phyloP scores from a whole-genome alignment of 2,329 filamentous ascomycete species.

The Fusarium proliferatum region DNA sequence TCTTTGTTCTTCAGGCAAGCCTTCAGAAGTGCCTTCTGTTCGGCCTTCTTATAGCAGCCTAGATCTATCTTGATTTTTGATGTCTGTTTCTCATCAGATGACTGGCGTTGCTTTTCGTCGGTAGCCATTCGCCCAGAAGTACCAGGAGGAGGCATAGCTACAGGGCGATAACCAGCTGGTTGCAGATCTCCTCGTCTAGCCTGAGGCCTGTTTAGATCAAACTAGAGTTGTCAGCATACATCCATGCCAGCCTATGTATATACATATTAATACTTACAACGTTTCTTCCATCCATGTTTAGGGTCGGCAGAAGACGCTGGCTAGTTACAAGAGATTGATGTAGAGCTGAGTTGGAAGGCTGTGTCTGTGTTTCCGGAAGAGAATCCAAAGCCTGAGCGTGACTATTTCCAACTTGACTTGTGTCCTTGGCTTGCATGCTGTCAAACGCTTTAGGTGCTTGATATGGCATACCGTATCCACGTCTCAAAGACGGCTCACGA shows the following conservation, averaged over 20 bases:
- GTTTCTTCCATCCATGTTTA: no score
- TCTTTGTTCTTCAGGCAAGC: background rate
- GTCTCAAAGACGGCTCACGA: constrained; percentile 18
- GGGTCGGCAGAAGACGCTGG: accelerated
- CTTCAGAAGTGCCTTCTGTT: background rate
- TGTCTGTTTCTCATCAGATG: accelerated
- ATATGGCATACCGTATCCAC: constrained; percentile 1
- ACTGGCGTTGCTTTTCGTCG: accelerated
- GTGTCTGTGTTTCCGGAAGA: background rate
- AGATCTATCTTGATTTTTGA: background rate
- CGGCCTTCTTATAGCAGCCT: accelerated
- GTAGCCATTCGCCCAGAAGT: accelerated
- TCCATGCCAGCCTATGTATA: no score
- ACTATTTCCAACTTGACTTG: background rate
- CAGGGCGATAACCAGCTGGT: background rate
- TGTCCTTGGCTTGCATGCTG: background rate
- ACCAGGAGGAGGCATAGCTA: accelerated
- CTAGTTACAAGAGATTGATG: background rate
- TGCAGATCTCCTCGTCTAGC: constrained; percentile 25
- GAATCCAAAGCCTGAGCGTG: background rate
- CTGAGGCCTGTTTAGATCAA: background rate
- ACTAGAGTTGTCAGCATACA: constrained; percentile 7
- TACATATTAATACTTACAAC: no score
- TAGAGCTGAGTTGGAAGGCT: background rate
- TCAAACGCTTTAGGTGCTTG: background rate